Percentiles rank a stretch among this genome's conserved stretches.
Conservation (phyloP, 352 stramenopile genomes). For the Pythium chondricola region DNA sequence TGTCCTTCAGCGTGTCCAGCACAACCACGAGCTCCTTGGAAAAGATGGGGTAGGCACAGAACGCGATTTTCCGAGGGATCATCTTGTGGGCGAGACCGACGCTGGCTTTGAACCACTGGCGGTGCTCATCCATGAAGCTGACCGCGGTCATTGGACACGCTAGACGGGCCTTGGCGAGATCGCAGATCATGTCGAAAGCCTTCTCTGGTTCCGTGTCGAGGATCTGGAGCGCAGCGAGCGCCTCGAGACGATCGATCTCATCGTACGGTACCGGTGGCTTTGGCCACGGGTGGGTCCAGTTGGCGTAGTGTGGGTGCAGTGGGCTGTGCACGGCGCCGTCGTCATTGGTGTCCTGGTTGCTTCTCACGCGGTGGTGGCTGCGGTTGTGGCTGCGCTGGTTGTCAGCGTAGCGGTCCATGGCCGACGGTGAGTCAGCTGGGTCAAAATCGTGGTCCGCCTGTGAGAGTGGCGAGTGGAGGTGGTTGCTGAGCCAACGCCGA, state of each 20-base stretch:
- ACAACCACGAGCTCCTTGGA: slow-evolving; percentile 67
- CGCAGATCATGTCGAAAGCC: slow-evolving; percentile 72
- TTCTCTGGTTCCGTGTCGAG: slow-evolving; percentile 57
- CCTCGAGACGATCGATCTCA: slow-evolving; percentile 46
- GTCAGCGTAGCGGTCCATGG: slow-evolving; percentile 15
- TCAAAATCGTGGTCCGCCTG: slow-evolving; percentile 41
- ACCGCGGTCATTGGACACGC: slow-evolving; percentile 72
- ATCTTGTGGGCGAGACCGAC: slow-evolving; percentile 61
- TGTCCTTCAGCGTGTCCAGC: slow-evolving; percentile 85
- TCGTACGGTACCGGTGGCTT: slow-evolving; percentile 47
- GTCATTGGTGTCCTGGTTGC: slow-evolving; percentile 24
- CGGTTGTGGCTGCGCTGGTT: slow-evolving; percentile 20
- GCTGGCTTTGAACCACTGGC: slow-evolving; percentile 79
- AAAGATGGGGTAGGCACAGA: slow-evolving; percentile 67
- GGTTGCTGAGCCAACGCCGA: slow-evolving; percentile 47
- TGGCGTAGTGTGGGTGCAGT: slow-evolving; percentile 13
- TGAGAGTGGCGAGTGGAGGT: slow-evolving; percentile 57
- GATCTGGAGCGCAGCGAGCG: slow-evolving; percentile 45
- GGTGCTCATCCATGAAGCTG: slow-evolving; percentile 71
- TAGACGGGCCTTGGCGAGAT: slow-evolving; percentile 58
- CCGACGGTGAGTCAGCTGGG: slow-evolving; percentile 10
- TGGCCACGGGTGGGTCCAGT: slow-evolving; percentile 68
- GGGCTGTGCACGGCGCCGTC: slow-evolving; percentile 16
- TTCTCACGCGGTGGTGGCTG: slow-evolving; percentile 2
- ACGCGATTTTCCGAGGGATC: slow-evolving; percentile 74